Conservation (phyloP, 495 filamentous ascomycete genomes). For the Tuber umbilicatum region DNA sequence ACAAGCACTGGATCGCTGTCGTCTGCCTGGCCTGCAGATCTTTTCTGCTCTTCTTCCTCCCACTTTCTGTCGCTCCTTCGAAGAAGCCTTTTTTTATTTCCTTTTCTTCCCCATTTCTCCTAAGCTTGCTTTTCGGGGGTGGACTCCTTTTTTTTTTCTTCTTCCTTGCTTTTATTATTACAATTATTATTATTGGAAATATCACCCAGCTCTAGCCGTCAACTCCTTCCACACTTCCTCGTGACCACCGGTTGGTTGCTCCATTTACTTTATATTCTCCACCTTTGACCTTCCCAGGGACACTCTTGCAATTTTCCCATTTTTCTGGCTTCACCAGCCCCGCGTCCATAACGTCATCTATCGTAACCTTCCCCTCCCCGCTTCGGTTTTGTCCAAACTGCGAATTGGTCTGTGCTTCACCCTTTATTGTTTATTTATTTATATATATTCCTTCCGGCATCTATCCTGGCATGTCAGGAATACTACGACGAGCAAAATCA, state of each 20-base stretch:
- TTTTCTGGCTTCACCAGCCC: neutral
- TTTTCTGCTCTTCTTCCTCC: conserved; percentile 22
- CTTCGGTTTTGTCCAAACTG: conserved; percentile 7
- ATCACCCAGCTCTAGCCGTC: neutral
- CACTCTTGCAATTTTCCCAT: neutral
- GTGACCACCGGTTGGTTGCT: conserved; percentile 24
- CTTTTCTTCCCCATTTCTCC: conserved; percentile 19
- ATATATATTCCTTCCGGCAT: conserved; percentile 23
- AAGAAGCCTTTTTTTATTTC: conserved; percentile 19
- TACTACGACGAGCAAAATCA: conserved; percentile 38
- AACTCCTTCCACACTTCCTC: neutral
- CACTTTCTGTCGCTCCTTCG: conserved; percentile 35
- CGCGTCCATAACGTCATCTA: neutral
- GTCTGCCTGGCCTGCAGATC: neutral
- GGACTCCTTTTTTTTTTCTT: conserved; percentile 8
- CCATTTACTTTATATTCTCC: conserved; percentile 13
- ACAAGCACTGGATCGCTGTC: neutral
- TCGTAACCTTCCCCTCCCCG: neutral
- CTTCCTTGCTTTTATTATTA: conserved; percentile 7
- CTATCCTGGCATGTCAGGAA: conserved; percentile 24
- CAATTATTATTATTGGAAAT: conserved; percentile 19
- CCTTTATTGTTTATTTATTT: conserved; percentile 2
- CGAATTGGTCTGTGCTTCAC: conserved; percentile 11
- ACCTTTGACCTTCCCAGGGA: conserved; percentile 4
- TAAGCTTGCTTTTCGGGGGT: conserved; percentile 20